Conservation (phyloP, 805 yeast species). For the Spathaspora sp. region DNA sequence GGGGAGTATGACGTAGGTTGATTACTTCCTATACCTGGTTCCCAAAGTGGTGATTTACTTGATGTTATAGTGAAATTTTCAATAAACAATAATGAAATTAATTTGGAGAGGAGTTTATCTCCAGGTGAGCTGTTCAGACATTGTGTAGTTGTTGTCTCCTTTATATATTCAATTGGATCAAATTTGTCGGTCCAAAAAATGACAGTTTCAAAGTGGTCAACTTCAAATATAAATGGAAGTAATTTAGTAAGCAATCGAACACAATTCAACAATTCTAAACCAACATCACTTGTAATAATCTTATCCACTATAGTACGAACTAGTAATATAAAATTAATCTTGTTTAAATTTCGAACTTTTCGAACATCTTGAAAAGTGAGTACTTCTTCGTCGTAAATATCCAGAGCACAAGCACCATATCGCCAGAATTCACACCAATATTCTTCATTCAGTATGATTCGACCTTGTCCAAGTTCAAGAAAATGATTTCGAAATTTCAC, state of each 20-base stretch:
- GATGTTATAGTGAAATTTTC: constrained; percentile 49
- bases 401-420: constrained; percentile 48
- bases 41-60: constrained; percentile 53
- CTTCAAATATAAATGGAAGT: constrained; percentile 67
- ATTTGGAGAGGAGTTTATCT: constrained; percentile 9
- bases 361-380: constrained; percentile 58
- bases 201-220: constrained; percentile 25
- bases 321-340: constrained; percentile 53
- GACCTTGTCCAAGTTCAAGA: constrained; percentile 49
- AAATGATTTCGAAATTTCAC: constrained; percentile 58
- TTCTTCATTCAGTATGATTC: constrained; percentile 19
- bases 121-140: no score
- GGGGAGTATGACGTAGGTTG: constrained; percentile 24
- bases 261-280: constrained; percentile 49
- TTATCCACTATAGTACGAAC: constrained; percentile 28
- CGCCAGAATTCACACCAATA: constrained; percentile 30
- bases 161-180: constrained; percentile 6
- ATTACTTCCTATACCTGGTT: constrained; percentile 63
- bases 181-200: constrained; percentile 18
- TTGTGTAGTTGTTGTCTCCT: not conserved
- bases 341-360: constrained; percentile 54
- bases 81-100: constrained; percentile 50
- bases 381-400: constrained; percentile 45
- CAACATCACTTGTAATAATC: constrained; percentile 14
- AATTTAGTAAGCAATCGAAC: constrained; percentile 60